A percentile compares a stretch with the other conserved stretches of the same genome.
phyloP scores from a whole-genome alignment of 345 rosid species.

The Odontarrhena argentea region DNA sequence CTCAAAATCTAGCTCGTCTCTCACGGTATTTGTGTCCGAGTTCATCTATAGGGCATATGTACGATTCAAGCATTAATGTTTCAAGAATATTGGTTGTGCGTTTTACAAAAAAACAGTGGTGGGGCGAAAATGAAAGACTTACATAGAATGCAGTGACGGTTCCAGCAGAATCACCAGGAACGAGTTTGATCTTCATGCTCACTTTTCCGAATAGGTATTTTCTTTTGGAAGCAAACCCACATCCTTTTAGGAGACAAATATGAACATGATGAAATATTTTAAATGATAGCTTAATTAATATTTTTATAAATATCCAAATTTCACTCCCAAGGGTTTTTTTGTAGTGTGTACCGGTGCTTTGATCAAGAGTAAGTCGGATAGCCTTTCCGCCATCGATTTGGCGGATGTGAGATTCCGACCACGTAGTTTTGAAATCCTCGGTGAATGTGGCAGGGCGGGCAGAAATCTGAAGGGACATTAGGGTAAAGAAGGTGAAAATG shows the following conservation, averaged over 20 bases:
- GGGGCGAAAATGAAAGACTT: conserved; percentile 21
- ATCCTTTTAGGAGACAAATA: conserved; percentile 48
- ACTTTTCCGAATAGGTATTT: conserved; percentile 78
- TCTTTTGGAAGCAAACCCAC: conserved; percentile 87
- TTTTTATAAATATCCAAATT: neutral
- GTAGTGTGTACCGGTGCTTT: conserved; percentile 57
- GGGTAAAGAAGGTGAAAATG: conserved; percentile 36
- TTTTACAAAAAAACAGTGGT: no score
- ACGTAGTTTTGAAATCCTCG: conserved; percentile 65
- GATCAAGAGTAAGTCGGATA: conserved; percentile 83
- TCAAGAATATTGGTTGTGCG: neutral
- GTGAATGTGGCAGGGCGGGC: conserved; percentile 66
- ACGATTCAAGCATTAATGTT: neutral
- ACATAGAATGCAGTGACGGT: conserved; percentile 97
- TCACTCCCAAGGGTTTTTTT: neutral
- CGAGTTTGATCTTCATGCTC: conserved; percentile 91
- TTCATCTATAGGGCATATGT: conserved; percentile 57
- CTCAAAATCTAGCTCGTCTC: conserved; percentile 93
- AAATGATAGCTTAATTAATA: neutral
- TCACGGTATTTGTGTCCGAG: conserved; percentile 61
- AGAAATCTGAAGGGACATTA: conserved; percentile 35
- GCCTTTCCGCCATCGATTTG: conserved; percentile 72
- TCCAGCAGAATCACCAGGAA: conserved; percentile 98
- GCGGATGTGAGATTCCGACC: conserved; percentile 74
- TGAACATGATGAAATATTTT: neutral